A percentile compares a stretch with the other conserved stretches of the same genome.
These are phyloP conservation scores for Aspergillus sclerotioniger DNA, from an alignment of 495 filamentous ascomycete species.

Conservation along the genomic window DNA sequence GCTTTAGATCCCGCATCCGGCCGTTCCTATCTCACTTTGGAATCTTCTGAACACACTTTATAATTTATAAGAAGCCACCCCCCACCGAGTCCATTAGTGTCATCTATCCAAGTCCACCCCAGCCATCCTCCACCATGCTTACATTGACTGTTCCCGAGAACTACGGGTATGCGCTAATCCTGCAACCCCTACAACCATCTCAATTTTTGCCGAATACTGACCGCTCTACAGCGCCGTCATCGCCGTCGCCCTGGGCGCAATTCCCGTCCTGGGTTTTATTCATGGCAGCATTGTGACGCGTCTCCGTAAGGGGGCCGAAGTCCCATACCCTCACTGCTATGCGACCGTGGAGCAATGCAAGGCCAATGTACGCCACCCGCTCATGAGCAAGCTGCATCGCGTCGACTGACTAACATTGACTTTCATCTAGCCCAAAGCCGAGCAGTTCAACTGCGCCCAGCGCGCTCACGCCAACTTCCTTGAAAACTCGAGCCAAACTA, in stretches of 20 bases:
- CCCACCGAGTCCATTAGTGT: not conserved
- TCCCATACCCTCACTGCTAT: slow-evolving; percentile 65
- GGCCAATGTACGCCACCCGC: slow-evolving; percentile 41
- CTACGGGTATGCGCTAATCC: slow-evolving; percentile 43
- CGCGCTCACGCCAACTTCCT: slow-evolving; percentile 70
- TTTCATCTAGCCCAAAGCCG: slow-evolving; percentile 32
- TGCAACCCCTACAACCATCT: not conserved
- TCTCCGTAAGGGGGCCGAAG: slow-evolving; percentile 52
- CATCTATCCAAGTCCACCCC: not conserved
- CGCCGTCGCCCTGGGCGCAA: slow-evolving; percentile 50
- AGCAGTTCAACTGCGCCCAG: slow-evolving; percentile 66
- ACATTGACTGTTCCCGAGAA: slow-evolving; percentile 45
- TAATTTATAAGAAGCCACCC: not conserved
- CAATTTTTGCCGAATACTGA: not conserved
- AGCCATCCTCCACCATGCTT: slow-evolving; percentile 29
- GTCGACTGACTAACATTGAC: not conserved
- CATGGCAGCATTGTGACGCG: slow-evolving; percentile 47
- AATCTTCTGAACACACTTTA: not conserved
- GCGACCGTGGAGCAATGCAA: slow-evolving; percentile 55
- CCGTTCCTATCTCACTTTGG: not conserved
- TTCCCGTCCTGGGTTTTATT: slow-evolving; percentile 58
- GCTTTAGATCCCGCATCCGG: not conserved
- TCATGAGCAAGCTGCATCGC: slow-evolving; percentile 33
- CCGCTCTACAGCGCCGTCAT: slow-evolving; percentile 52
- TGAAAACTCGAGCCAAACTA: slow-evolving; percentile 60